Evolutionary conservation across 176 grass and related monocot species (phyloP).

Genomic region (Miscanthus lutarioriparius): DNA sequence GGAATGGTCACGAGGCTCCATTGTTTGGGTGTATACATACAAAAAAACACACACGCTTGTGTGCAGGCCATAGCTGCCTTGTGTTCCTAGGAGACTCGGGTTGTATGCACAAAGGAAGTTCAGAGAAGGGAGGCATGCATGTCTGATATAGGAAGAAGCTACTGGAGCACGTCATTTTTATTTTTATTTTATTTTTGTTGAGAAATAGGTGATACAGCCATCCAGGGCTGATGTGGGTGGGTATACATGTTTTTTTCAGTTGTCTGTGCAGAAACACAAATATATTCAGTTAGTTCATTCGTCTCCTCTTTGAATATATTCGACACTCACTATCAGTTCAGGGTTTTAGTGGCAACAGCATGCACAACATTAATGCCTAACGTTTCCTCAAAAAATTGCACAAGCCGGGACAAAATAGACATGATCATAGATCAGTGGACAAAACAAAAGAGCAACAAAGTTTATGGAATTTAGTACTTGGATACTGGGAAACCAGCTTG

Average conservation of each 20-base stretch:
- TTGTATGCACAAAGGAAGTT: constrained; percentile 7
- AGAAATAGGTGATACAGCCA: constrained; percentile 22
- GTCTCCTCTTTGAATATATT: not conserved
- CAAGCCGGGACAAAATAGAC: not conserved
- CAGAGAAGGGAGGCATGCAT: not conserved
- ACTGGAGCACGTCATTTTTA: not conserved
- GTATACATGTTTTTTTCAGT: constrained; percentile 31
- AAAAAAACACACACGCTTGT: not conserved
- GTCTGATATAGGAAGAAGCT: constrained; percentile 20
- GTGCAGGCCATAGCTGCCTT: constrained; percentile 23
- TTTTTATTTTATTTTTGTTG: not conserved
- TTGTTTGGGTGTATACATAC: not conserved
- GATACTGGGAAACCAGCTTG: not conserved
- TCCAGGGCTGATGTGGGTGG: not conserved
- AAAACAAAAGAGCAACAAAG: not conserved
- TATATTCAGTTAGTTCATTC: constrained; percentile 50
- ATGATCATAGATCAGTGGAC: not conserved
- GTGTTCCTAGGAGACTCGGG: constrained; percentile 5
- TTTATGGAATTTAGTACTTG: not conserved
- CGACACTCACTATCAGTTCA: not conserved
- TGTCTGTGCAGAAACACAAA: constrained; percentile 25
- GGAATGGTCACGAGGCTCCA: not conserved
- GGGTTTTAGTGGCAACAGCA: not conserved
- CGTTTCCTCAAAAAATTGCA: not conserved
- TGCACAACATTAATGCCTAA: not conserved